Evolutionary conservation across 495 filamentous ascomycete species (phyloP), one percentile per base, ranked within the genome.

Genomic region (Thermothielavioides terrestris): DNA sequence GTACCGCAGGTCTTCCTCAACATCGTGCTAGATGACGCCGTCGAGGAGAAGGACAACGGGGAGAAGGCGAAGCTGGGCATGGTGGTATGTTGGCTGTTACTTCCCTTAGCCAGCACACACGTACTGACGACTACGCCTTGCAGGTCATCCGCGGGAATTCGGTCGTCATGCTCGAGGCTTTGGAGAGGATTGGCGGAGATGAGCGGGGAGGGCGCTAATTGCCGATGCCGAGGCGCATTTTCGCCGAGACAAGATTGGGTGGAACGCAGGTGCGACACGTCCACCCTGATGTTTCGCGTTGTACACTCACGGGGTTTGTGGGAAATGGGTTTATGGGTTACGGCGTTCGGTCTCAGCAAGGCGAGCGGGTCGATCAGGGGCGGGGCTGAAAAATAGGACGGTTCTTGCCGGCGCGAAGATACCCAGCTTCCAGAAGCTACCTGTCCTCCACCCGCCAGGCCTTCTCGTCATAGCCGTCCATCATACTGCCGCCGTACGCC

Each of bases 1-100:
- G 17, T 65, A n/a, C n/a, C n/a, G n/a, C n/a, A 98, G 92, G 89
- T 96, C 45, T 98, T 97, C 76, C 79, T 98, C 61, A 98, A 98
- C 69, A 89, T 98, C 61, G 91, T 97, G 22, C 80, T 98, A 12
- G 94, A 98, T 64, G 92, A 97, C 57, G 91, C 92, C n/a, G 84
- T 94, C 14, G 92, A 97, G 62, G 89, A 96, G 75, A 95, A 91
- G 67, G 77, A 80, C 26, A 89, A 88, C 48, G 89, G 88, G 38
- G 89, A 95, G 76, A 97, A 95, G 71, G 83, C 83, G 39, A 77
- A 81, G 52, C 79, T 96, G 40, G 92, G 92, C 62, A 96, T 94
- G 83, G 86, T 94, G 54, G 94, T 95, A 80, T 47, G 85, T 76
- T 20, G 50, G 82, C 72, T 15, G 25, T 26, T 4, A 22, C 17